Percentiles rank a stretch among this genome's conserved stretches.
Conservation (phyloP, 768 basidiomycete species). For the Coprinellus micaceus region DNA sequence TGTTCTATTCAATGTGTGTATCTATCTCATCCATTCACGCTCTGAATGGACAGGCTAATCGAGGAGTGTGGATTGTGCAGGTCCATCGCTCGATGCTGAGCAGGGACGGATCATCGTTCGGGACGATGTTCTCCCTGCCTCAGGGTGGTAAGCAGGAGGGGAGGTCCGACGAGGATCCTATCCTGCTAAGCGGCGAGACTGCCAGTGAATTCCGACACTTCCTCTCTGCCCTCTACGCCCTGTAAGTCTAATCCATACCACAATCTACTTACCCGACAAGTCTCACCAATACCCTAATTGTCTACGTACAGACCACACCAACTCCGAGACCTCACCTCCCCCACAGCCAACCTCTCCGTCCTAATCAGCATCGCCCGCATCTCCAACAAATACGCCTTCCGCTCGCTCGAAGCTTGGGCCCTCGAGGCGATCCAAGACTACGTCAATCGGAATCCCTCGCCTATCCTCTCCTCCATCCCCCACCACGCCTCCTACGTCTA, state of each 20-base stretch:
- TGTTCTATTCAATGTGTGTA: conserved; percentile 43
- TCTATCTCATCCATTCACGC: neutral
- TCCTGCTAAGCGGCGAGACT: conserved; percentile 60
- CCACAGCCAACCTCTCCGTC: conserved; percentile 46
- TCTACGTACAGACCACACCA: conserved; percentile 69
- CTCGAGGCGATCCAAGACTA: conserved; percentile 70
- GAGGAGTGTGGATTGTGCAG: no score
- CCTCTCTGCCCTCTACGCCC: conserved; percentile 72
- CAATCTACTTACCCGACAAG: no score
- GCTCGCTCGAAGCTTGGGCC: conserved; percentile 69
- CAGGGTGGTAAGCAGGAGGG: conserved; percentile 56
- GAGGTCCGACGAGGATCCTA: conserved; percentile 58
- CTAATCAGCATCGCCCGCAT: conserved; percentile 55
- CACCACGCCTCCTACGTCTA: conserved; percentile 33
- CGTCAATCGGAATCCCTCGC: conserved; percentile 53
- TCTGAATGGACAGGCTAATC: no score
- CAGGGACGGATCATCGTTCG: conserved; percentile 61
- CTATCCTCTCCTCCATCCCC: conserved; percentile 43
- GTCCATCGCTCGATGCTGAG: conserved; percentile 60
- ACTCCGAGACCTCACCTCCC: conserved; percentile 43
- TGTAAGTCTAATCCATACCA: conserved; percentile 40
- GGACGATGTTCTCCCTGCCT: conserved; percentile 64
- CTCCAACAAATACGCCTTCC: conserved; percentile 74
- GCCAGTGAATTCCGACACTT: conserved; percentile 67
- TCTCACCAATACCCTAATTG: no score